A percentile compares a stretch with the other conserved stretches of the same genome.
These are phyloP conservation scores for Grigorovia jiainica DNA, from an alignment of 805 yeast species.

Conservation along the genomic window DNA sequence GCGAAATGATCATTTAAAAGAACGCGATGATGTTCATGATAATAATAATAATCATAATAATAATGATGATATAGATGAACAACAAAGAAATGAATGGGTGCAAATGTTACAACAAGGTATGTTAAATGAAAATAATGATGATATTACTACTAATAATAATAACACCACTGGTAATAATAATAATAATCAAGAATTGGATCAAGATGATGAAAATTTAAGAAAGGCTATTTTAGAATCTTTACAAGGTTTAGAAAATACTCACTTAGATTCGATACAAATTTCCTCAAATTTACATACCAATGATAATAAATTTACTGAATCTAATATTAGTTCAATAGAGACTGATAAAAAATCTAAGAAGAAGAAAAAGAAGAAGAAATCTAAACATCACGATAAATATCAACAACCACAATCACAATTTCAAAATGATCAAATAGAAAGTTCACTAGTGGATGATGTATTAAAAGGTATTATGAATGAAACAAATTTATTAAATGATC, in stretches of 20 bases:
- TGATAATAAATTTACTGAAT: neutral
- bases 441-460: slow-evolving; percentile 22
- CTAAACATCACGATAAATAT: neutral
- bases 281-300: too few species aligned
- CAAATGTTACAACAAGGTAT: slow-evolving; percentile 23
- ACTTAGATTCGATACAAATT: neutral
- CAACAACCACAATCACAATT: neutral
- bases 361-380: slow-evolving; percentile 4
- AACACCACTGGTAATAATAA: neutral
- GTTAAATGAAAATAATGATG: slow-evolving; percentile 10
- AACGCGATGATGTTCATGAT: neutral
- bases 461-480: slow-evolving; percentile 21
- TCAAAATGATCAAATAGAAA: slow-evolving; percentile 14
- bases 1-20: neutral
- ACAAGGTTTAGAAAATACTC: slow-evolving; percentile 12
- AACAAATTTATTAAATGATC: neutral
- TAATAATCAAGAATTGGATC: slow-evolving; percentile 17
- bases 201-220: slow-evolving; percentile 27
- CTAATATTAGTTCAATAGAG: slow-evolving; percentile 1
- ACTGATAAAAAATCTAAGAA: slow-evolving; percentile 7
- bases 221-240: slow-evolving; percentile 26
- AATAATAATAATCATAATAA: slow-evolving; percentile 12
- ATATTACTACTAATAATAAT: neutral
- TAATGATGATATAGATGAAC: slow-evolving; percentile 5
- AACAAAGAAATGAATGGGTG: slow-evolving; percentile 21